A percentile compares a stretch with the other conserved stretches of the same genome.
Conservation (phyloP, 805 yeast species). For the Starmerella powellii region DNA sequence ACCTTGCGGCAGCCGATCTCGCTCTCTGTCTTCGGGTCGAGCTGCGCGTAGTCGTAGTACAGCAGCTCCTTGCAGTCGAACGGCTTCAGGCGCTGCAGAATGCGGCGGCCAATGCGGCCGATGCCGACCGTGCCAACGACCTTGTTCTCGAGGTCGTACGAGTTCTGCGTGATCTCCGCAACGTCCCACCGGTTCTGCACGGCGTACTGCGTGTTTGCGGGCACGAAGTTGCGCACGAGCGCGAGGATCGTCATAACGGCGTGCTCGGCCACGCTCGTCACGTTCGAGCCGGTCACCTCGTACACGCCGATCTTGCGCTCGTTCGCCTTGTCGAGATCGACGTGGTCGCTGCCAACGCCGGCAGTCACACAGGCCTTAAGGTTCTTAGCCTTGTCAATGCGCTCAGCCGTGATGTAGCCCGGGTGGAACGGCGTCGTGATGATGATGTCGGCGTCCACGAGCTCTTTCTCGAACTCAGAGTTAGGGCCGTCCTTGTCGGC, state of each 20-base stretch:
- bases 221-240: conserved; percentile 64
- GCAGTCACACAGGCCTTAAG: conserved; percentile 64
- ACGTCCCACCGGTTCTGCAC: conserved; percentile 54
- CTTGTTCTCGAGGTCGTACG: conserved; percentile 64
- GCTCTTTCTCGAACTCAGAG: conserved; percentile 49
- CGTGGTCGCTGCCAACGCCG: conserved; percentile 77
- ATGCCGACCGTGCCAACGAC: conserved; percentile 71
- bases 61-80: conserved; percentile 56
- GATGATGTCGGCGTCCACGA: conserved; percentile 61
- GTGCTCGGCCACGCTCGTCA: conserved; percentile 70
- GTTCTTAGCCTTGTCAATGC: conserved; percentile 58
- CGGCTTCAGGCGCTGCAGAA: conserved; percentile 56
- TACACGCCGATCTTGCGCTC: conserved; percentile 52
- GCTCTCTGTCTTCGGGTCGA: conserved; percentile 46
- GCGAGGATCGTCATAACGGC: conserved; percentile 61
- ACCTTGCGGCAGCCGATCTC: conserved; percentile 51
- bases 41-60: conserved; percentile 63
- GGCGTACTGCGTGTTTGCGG: conserved; percentile 57
- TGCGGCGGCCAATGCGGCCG: conserved; percentile 70
- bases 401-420: conserved; percentile 55
- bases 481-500: conserved; percentile 53
- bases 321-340: conserved; percentile 58
- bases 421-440: conserved; percentile 80
- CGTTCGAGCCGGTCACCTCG: conserved; percentile 77
- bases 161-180: conserved; percentile 61